Evolutionary conservation across 2,329 filamentous ascomycete species (phyloP).

Genomic region (Penicillium sp.): DNA sequence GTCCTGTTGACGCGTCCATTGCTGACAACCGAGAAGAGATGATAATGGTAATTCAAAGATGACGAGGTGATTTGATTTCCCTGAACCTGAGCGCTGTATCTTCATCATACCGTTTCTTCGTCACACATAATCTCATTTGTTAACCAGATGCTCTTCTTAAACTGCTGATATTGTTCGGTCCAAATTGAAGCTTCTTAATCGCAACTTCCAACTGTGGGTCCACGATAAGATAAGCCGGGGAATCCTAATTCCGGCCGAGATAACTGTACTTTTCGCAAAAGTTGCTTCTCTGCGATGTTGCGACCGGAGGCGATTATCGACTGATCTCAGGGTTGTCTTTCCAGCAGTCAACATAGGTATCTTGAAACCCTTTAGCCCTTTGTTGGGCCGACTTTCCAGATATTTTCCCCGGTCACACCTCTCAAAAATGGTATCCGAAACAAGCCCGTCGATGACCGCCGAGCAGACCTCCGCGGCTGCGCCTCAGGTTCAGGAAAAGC

Average conservation of each 20-base stretch:
- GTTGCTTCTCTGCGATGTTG: conserved; percentile 10
- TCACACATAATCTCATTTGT: background rate
- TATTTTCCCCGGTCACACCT: conserved; percentile 5
- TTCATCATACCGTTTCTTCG: background rate
- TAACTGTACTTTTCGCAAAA: conserved; percentile 24
- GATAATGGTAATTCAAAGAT: background rate
- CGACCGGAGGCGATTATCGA: conserved; percentile 8
- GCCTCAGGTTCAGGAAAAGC: conserved; percentile 51
- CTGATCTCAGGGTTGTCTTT: conserved; percentile 3
- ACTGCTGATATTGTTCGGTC: background rate
- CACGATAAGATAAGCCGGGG: conserved; percentile 33
- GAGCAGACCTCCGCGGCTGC: conserved; percentile 21
- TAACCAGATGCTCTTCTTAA: background rate
- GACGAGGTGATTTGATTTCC: background rate
- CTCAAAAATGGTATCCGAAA: conserved; percentile 30
- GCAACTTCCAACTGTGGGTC: background rate
- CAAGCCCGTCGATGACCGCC: conserved; percentile 17
- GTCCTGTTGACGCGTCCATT: conserved; percentile 31
- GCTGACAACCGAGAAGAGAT: conserved; percentile 10
- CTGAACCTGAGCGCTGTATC: background rate
- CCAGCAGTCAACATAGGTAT: conserved; percentile 33
- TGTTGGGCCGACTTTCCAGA: conserved; percentile 27
- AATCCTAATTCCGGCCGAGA: conserved; percentile 26
- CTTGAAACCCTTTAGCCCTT: conserved; percentile 26
- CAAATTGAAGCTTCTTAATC: background rate